These are phyloP conservation scores for Albatrellus sp. DNA, from an alignment of 1,284 basidiomycete genomes.

Conservation along the genomic window DNA sequence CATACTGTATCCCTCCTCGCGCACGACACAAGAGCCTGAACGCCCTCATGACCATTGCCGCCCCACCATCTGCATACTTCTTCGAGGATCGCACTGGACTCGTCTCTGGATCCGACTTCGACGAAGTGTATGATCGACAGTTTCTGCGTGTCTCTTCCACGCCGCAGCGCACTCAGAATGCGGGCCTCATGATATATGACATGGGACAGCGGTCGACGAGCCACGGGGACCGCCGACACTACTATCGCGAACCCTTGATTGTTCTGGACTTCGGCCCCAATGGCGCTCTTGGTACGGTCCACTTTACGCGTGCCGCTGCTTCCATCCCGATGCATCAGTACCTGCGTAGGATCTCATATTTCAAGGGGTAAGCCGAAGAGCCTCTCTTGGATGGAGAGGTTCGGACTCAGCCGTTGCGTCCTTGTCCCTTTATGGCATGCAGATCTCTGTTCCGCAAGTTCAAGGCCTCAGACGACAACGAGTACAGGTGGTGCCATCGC, in stretches of 20 bases:
- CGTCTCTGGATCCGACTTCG: constrained; percentile 44
- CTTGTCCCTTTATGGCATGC: constrained; percentile 2
- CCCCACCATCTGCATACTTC: constrained; percentile 32
- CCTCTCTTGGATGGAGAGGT: not conserved
- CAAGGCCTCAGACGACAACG: constrained; percentile 46
- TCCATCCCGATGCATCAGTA: constrained; percentile 48
- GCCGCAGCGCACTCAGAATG: constrained; percentile 20
- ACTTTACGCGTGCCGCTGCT: constrained; percentile 28
- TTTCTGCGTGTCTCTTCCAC: constrained; percentile 47
- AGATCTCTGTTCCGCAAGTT: constrained; percentile 58
- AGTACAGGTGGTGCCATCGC: constrained; percentile 52
- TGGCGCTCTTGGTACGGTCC: constrained; percentile 42
- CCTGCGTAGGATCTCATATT: constrained; percentile 45
- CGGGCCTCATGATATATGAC: constrained; percentile 35
- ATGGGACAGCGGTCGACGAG: constrained; percentile 51
- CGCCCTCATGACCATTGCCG: constrained; percentile 17
- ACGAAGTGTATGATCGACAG: constrained; percentile 62
- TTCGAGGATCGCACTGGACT: constrained; percentile 62
- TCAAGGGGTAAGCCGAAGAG: constrained; percentile 39
- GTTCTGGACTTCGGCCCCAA: constrained; percentile 44
- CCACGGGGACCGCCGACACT: constrained; percentile 36
- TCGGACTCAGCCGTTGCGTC: not conserved
- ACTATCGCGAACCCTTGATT: constrained; percentile 35
- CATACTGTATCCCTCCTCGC: not conserved
- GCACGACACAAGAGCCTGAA: not conserved